These are phyloP conservation scores for Didymella pomorum DNA, from an alignment of 2,329 filamentous ascomycete genomes.

Conservation along the genomic window DNA sequence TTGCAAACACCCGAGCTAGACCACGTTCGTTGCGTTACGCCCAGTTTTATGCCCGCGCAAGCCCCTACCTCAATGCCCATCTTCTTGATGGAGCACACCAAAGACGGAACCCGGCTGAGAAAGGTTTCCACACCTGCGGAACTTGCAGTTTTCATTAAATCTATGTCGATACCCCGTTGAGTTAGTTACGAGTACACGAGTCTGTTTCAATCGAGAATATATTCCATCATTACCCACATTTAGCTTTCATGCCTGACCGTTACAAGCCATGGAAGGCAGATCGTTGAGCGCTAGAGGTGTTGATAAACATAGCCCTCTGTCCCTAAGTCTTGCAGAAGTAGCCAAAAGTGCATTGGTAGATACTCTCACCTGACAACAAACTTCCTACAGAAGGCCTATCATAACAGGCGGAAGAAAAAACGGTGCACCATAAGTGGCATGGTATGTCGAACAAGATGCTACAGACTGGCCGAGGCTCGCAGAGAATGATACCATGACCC, in stretches of 20 bases:
- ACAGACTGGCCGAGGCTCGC: background rate
- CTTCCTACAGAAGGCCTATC: background rate
- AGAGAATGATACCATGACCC: background rate
- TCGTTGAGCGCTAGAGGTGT: background rate
- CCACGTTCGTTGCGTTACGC: background rate
- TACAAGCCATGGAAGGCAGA: background rate
- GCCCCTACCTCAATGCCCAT: conserved; percentile 16
- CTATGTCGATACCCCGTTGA: conserved; percentile 22
- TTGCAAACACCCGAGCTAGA: background rate
- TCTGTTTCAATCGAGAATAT: conserved; percentile 1
- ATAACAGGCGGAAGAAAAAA: background rate
- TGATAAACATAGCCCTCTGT: background rate
- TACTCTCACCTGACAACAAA: no score
- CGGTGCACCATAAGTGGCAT: background rate
- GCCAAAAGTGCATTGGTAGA: background rate
- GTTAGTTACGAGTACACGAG: conserved; percentile 3
- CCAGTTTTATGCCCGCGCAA: background rate
- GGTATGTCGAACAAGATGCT: background rate
- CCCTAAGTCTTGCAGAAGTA: background rate
- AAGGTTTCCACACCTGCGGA: conserved; percentile 19
- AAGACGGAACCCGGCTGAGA: conserved; percentile 7
- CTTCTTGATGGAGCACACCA: conserved; percentile 14
- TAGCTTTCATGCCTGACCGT: no score
- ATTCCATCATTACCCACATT: background rate
- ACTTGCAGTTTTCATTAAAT: conserved; percentile 19